Conservation (phyloP, 441 rosid genomes). For the Bruguiera hainesii region DNA sequence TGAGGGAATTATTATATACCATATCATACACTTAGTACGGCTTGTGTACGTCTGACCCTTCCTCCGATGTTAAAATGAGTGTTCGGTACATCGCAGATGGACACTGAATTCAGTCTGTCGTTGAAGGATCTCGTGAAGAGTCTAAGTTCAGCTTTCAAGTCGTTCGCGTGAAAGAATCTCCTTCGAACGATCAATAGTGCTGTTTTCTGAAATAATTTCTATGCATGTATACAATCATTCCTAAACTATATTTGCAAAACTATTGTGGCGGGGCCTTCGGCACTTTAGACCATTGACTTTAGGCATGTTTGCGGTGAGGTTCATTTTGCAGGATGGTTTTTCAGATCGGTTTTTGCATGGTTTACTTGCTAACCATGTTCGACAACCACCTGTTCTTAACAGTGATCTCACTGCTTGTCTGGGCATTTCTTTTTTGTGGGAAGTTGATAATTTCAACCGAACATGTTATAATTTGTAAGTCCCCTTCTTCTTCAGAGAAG, state of each 20-base stretch:
- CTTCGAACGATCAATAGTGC: too few species aligned
- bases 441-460: too few species aligned
- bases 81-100: constrained; percentile 8
- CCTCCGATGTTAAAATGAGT: too few species aligned
- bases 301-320: constrained; percentile 2
- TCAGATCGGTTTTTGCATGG: background rate
- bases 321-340: constrained; percentile 1
- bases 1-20: too few species aligned
- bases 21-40: too few species aligned
- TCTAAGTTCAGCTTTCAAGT: constrained; percentile 2
- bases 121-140: constrained; percentile 10
- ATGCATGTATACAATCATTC: background rate
- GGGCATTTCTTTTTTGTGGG: background rate
- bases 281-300: background rate
- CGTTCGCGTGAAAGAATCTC: background rate
- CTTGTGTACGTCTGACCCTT: too few species aligned
- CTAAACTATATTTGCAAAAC: background rate
- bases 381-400: background rate
- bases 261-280: background rate
- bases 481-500: too few species aligned
- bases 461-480: too few species aligned
- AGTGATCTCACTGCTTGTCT: background rate
- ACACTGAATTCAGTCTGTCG: constrained; percentile 3
- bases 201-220: background rate
- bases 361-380: background rate